Evolutionary conservation across 306 rosid genomes (phyloP).

Genomic region (Glycine tomentella): DNA sequence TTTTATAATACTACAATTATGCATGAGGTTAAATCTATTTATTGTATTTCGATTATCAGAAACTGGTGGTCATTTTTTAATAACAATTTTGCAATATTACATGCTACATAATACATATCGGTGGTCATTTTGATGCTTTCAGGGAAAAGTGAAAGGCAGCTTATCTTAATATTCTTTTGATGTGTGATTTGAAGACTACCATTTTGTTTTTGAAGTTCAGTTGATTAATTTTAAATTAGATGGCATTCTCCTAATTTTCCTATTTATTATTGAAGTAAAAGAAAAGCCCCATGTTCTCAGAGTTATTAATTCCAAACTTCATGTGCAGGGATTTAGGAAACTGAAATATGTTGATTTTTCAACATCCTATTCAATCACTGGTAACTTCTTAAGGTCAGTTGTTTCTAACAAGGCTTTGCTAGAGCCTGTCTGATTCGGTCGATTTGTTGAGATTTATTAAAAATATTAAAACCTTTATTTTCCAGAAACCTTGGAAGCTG

Average conservation of each 20-base stretch:
- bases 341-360: conserved; percentile 90
- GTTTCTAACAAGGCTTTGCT: conserved; percentile 17
- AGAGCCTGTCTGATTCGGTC: conserved; percentile 28
- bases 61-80: conserved; percentile 23
- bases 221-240: conserved; percentile 13
- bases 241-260: conserved; percentile 18
- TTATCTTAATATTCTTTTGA: too few species aligned
- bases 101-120: not conserved
- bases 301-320: conserved; percentile 42
- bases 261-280: conserved; percentile 27
- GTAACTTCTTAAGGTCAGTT: conserved; percentile 82
- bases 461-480: conserved; percentile 10
- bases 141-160: too few species aligned
- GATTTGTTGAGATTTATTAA: conserved; percentile 12
- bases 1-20: conserved; percentile 1
- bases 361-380: conserved; percentile 93
- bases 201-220: conserved; percentile 10
- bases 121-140: not conserved
- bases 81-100: conserved; percentile 25
- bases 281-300: conserved; percentile 9
- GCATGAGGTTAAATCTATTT: not conserved
- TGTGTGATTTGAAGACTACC: too few species aligned
- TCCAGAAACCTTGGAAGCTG: conserved; percentile 85
- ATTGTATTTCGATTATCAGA: conserved; percentile 11
- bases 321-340: conserved; percentile 81